Base-by-base conservation (phyloP, 352 stramenopile genomes). In the Peronospora tabacina region DNA sequence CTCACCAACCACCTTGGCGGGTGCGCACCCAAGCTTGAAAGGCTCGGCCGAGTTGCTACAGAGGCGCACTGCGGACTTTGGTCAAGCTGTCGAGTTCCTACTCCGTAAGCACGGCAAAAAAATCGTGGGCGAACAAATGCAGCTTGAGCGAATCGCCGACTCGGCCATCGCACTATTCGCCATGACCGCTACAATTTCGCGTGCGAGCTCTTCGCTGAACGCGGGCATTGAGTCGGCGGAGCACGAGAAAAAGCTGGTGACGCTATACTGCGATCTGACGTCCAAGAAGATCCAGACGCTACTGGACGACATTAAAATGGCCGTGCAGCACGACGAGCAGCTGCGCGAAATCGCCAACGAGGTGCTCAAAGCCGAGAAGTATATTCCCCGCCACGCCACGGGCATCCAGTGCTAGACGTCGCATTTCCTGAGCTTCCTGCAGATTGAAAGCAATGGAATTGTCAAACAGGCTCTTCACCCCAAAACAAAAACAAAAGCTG, bases 41-140 rank as follows among this genome's bases (percentile, higher is more conserved):
- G 55, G 33, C 1, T 65, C 67, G 5, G 75, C 65, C 1, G 72
- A 86, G 24, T 53, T 82, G 13, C 47, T 93, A 12, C 68, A 88
- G 59, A 73, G 78, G 55, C 71, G 79, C 43, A 93, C 79, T 22
- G 61, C 49, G 12, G 76, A 88, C 13, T 93, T 93, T 41, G 82
- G 82, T 8, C 80, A 90, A 16, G 72, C 73, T 9, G 68, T 90
- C 29, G 77, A 91, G 52, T 70, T 69, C 17, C 55, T 95, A 38
- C 68, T 95, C 28, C 78, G 80, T 47, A 85, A 90, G 58, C 80
- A 95, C 64, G 81, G 79, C 53, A 95, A 95, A 69, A 87, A 87
- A 61, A 76, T 95, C 30, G 68, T 93, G 26, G 68, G 93, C 48
- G 74, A 93, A 64, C 82, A 95, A 72, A 73, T 95, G 66, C 74